Base-by-base conservation (phyloP, 1,284 basidiomycete genomes). In the Ceratobasidium sp. region DNA sequence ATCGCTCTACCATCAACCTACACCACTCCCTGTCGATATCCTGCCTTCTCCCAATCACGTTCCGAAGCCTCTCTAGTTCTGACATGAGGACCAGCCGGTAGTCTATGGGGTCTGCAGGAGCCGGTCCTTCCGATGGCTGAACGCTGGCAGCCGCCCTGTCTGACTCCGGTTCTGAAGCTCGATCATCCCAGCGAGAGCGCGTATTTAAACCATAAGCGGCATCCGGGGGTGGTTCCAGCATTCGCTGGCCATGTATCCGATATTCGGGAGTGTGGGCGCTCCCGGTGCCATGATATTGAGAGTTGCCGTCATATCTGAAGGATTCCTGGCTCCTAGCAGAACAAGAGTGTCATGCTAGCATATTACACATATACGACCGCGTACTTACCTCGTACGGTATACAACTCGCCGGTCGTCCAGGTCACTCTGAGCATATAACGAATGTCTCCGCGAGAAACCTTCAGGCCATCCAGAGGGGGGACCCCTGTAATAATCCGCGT, bases 1-100 rank as follows among this genome's bases (percentile, higher is more conserved):
- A 33, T 18, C 60, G 48, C n/a, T 75, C 73, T 35, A 66, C 73
- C 73, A 75, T 75, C 62, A 65, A 30, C 62, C 73, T 62, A 57
- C 73, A 75, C 73, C 73, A 75, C 52, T 75, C 73, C 8, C 27
- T 41, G 60, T 75, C 73, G 30, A 75, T 75, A n/a, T 75, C 73
- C 14, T 75, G 62, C 50, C 73, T 75, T 16, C 60, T 62, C 6
- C 73, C 73, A 35, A 75, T 75, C 18, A 55, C 50, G 38, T 75
- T 65, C 38, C 73, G 60, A 33, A 75, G 30, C 16, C 46, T 75
- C 54, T 75, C 73, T 6, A 75, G 52, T 16, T 75, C 73, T n/a
- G 73, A 75, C 48, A 75, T 75, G 16, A 75, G 38, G 16, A 75
- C 52, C 27, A 66, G 30, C 27, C 73, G 73, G 33, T 75, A 75